Conservation (phyloP, 305 asterid species). For the Andrographis paniculata region DNA sequence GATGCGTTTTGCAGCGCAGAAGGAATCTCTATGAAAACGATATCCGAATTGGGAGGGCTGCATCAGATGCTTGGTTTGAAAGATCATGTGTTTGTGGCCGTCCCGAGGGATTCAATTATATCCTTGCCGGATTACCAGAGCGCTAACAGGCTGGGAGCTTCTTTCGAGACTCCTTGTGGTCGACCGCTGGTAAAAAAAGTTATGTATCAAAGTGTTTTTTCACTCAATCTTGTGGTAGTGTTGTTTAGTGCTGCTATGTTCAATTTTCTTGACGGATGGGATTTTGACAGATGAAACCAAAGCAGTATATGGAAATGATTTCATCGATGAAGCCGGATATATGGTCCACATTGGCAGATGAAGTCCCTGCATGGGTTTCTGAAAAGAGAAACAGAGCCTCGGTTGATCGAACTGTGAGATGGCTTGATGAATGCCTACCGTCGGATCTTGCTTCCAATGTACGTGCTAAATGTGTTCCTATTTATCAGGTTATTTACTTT, state of each 20-base stretch:
- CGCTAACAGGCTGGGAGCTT: constrained; percentile 65
- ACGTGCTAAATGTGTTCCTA: constrained; percentile 1
- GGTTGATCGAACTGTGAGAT: constrained; percentile 69
- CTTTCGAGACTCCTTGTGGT: constrained; percentile 84
- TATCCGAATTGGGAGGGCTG: constrained; percentile 69
- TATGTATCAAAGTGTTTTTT: no score
- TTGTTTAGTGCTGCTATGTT: neutral
- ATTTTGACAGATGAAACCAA: constrained; percentile 53
- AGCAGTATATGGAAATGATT: constrained; percentile 56
- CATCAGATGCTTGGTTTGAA: constrained; percentile 58
- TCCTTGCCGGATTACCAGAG: constrained; percentile 68
- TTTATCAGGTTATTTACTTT: no score
- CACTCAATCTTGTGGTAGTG: neutral
- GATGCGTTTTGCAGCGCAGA: constrained; percentile 58
- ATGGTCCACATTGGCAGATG: constrained; percentile 82
- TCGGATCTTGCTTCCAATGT: constrained; percentile 24
- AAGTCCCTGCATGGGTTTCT: constrained; percentile 93
- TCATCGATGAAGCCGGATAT: constrained; percentile 72
- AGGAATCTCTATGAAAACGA: constrained; percentile 53
- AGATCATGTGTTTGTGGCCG: constrained; percentile 56
- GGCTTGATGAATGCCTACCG: constrained; percentile 80
- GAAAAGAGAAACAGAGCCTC: constrained; percentile 68
- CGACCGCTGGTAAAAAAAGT: constrained; percentile 51
- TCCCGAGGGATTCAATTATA: constrained; percentile 65
- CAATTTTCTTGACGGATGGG: constrained; percentile 5